Base-by-base conservation (phyloP, 2,329 filamentous ascomycete genomes). In the Alternaria conjuncta region DNA sequence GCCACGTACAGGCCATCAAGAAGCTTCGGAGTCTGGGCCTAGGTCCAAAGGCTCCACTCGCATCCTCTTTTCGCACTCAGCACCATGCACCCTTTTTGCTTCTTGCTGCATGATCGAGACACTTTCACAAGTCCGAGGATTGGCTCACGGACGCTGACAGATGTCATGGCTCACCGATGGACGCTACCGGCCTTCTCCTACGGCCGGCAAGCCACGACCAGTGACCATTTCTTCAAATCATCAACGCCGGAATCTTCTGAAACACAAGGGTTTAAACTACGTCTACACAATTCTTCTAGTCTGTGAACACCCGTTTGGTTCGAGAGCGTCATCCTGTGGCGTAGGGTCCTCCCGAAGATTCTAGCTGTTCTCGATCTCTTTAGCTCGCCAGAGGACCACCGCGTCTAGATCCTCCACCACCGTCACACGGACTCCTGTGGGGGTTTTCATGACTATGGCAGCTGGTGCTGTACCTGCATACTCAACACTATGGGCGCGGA, bases 21-120 rank as follows among this genome's bases (percentile, higher is more conserved):
- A 53, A 32, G 20, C 30, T 53, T 32, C 28, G 49, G 30, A 53
- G 30, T 53, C 49, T 53, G 49, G 49, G 21, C 49, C 49, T 41
- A 15, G 15, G 30, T 41, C 49, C 11, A n/a, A 25, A 25, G 49
- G 49, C 49, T 53, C 49, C 49, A 53, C 49, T 41, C 49, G 15
- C 20, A 41, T 12, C 49, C 49, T 51, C 49, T 51, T 32, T 32
- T 51, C 49, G 12, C 30, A 11, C 28, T 53, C 49, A 53, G 49
- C 49, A 41, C 30, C 30, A 36, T 36, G 49, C 49, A 32, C 49
- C 36, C 18, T 36, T 41, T 36, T 53, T 41, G 30, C 49, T 36
- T 53, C 49, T 53, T 53, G 49, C 49, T 53, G 49, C 49, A 25
- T 28, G 30, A 36, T 36, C 30, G 49, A 53, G 49, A 53, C 49